phyloP scores from a whole-genome alignment of 2,329 filamentous ascomycete genomes.

The Allantophomopsis cytisporea region DNA sequence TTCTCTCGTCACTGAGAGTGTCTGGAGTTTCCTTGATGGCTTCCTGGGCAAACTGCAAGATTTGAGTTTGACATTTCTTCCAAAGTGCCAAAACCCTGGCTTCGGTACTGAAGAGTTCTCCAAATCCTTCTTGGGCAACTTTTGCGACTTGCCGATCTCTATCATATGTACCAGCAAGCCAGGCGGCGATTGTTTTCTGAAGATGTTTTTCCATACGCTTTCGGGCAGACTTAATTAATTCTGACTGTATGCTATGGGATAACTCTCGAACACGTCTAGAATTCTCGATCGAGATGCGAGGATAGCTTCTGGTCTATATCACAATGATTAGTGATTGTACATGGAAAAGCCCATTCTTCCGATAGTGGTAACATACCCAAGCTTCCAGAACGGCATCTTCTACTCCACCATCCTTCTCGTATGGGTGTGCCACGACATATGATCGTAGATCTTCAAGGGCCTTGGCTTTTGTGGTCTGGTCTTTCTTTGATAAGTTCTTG shows the following conservation, averaged over 20 bases:
- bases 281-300: conserved; percentile 81
- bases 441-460: conserved; percentile 74
- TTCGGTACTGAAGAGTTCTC: conserved; percentile 60
- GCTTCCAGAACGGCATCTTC: conserved; percentile 78
- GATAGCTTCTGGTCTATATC: conserved; percentile 69
- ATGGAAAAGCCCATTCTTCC: too few relatives aligned
- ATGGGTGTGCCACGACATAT: conserved; percentile 41
- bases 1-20: conserved; percentile 81
- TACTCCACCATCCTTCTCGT: conserved; percentile 42
- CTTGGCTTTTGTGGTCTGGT: conserved; percentile 81
- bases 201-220: conserved; percentile 77
- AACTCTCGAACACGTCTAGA: conserved; percentile 79
- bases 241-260: conserved; percentile 60
- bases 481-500: conserved; percentile 87
- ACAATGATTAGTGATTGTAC: conserved; percentile 19
- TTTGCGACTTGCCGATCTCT: conserved; percentile 64
- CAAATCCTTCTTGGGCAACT: conserved; percentile 65
- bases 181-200: conserved; percentile 68
- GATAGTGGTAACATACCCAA: conserved; percentile 49
- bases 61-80: conserved; percentile 66
- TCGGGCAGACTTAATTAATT: conserved; percentile 47
- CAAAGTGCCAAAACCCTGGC: conserved; percentile 70
- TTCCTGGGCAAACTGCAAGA: conserved; percentile 70
- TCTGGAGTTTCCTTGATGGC: conserved; percentile 68
- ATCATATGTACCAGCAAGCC: conserved; percentile 84